A percentile compares a stretch with the other conserved stretches of the same genome.
phyloP scores from a whole-genome alignment of 257 asterid genomes.

The Ligustrum vulgare region DNA sequence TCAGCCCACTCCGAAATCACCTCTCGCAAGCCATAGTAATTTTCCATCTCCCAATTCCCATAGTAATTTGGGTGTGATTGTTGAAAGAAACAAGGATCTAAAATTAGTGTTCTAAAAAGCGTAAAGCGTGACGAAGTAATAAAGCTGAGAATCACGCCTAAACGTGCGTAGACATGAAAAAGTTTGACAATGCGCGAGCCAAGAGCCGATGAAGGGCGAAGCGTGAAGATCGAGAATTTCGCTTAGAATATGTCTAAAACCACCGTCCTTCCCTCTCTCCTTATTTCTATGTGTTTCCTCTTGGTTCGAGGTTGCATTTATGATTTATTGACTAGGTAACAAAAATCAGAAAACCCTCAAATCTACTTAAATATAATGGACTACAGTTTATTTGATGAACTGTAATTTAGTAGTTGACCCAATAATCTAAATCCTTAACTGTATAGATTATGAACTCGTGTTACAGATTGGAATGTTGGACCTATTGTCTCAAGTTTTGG shows the following conservation, averaged over 20 bases:
- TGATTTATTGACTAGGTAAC: neutral
- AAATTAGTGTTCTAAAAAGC: no score
- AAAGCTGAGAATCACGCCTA: no score
- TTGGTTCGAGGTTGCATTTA: neutral
- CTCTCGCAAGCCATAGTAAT: no score
- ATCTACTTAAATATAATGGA: neutral
- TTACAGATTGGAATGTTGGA: neutral
- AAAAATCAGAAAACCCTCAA: neutral
- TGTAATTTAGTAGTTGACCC: neutral
- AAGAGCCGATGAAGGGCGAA: no score
- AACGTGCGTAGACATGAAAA: no score
- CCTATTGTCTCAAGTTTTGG: slow-evolving; percentile 1
- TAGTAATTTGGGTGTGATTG: slow-evolving; percentile 16
- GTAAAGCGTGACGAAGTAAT: no score
- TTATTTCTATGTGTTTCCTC: neutral
- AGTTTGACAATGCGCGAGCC: no score
- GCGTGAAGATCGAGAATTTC: no score
- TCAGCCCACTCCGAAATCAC: no score
- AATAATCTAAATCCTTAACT: neutral
- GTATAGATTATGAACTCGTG: slow-evolving; percentile 10
- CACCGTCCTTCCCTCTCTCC: neutral
- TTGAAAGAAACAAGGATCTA: slow-evolving; percentile 1
- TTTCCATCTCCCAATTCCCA: no score
- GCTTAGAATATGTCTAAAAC: no score
- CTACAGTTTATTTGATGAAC: neutral